Evolutionary conservation across 768 basidiomycete genomes (phyloP).

Genomic region (Russula compacta): DNA sequence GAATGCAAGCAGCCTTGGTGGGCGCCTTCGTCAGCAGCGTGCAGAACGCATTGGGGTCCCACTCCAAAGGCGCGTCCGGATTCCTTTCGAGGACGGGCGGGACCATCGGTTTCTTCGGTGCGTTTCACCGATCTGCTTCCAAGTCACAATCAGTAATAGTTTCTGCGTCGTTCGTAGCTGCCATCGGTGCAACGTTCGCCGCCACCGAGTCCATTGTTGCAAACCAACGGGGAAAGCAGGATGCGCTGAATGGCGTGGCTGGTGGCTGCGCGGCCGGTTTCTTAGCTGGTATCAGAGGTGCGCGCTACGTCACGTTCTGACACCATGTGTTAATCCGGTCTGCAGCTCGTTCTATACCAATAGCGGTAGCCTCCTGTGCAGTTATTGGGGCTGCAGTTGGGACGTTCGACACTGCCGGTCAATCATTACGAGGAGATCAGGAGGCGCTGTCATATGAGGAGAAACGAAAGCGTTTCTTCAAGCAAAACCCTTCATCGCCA

Average conservation of each 20-base stretch:
- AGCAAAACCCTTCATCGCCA: constrained; percentile 44
- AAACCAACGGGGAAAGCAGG: constrained; percentile 70
- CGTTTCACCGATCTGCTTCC: constrained; percentile 23
- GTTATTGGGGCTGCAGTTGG: constrained; percentile 74
- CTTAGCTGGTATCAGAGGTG: constrained; percentile 78
- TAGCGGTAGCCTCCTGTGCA: constrained; percentile 71
- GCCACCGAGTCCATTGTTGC: constrained; percentile 73
- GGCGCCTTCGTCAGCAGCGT: constrained; percentile 62
- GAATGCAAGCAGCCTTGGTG: constrained; percentile 55
- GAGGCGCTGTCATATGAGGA: constrained; percentile 48
- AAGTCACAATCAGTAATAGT: neutral
- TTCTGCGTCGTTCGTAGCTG: constrained; percentile 41
- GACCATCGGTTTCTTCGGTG: constrained; percentile 89
- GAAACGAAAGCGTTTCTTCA: constrained; percentile 75
- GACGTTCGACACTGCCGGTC: constrained; percentile 70
- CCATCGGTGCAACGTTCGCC: constrained; percentile 82
- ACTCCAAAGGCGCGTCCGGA: constrained; percentile 74
- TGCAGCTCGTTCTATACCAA: constrained; percentile 74
- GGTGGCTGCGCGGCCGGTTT: constrained; percentile 93
- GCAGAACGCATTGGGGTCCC: constrained; percentile 74
- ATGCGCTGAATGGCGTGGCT: constrained; percentile 72
- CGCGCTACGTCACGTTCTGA: constrained; percentile 21
- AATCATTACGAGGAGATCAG: constrained; percentile 39
- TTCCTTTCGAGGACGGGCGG: constrained; percentile 81
- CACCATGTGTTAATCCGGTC: constrained; percentile 11